A percentile compares a stretch with the other conserved stretches of the same genome.
Conservation (phyloP, 352 stramenopile species). For the Globisporangium recalcitrans region DNA sequence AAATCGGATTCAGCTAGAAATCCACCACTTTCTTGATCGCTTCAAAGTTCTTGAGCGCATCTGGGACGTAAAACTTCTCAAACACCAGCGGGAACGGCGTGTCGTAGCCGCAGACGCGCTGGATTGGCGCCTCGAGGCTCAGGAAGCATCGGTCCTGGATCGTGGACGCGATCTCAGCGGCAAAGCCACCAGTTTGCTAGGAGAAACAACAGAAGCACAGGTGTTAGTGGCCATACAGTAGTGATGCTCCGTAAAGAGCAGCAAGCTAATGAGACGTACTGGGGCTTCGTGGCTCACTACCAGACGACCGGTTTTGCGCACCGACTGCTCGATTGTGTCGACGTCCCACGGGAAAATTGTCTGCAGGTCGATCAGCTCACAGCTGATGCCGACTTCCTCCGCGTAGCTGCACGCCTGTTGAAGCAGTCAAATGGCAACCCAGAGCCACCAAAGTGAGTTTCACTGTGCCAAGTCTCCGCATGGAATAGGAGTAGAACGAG, state of each 20-base stretch:
- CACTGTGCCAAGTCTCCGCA: too few species aligned
- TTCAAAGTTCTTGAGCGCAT: constrained; percentile 94
- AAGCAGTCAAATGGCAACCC: constrained; percentile 32
- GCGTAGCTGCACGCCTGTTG: constrained; percentile 83
- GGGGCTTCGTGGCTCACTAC: constrained; percentile 98
- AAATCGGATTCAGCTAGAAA: constrained; percentile 56
- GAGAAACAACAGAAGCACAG: background rate
- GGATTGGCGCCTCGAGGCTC: constrained; percentile 93
- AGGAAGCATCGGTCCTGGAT: constrained; percentile 95
- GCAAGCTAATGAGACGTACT: too few species aligned
- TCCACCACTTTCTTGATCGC: constrained; percentile 91
- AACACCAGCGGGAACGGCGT: constrained; percentile 96
- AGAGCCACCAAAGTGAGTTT: background rate
- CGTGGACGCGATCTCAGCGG: constrained; percentile 93
- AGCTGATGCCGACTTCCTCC: constrained; percentile 91
- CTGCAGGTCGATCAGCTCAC: constrained; percentile 97
- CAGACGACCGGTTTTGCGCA: constrained; percentile 96
- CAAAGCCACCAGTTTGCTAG: constrained; percentile 91
- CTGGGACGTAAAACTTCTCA: constrained; percentile 95
- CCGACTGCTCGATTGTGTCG: constrained; percentile 91
- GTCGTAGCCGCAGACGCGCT: constrained; percentile 93
- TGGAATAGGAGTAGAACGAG: background rate
- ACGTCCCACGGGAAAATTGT: constrained; percentile 97
- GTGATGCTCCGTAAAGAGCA: too few species aligned
- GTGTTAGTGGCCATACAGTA: constrained; percentile 12